A percentile compares a stretch with the other conserved stretches of the same genome.
phyloP scores from a whole-genome alignment of 495 filamentous ascomycete species.

The Bathelium albidoporum region DNA sequence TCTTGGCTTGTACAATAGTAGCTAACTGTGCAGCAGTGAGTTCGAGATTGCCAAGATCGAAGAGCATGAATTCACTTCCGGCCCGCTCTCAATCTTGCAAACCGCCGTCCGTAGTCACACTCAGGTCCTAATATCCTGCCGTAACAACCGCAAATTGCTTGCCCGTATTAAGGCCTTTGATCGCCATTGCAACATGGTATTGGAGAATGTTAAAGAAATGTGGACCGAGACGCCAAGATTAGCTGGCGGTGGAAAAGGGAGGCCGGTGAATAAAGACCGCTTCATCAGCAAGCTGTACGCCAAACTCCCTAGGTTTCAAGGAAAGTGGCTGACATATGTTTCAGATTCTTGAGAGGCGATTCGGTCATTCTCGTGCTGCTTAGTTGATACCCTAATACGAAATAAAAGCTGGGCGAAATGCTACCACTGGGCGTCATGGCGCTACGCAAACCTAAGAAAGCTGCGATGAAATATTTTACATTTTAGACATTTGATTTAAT shows the following conservation, averaged over 20 bases:
- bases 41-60: slow-evolving; percentile 83
- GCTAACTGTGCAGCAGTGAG: slow-evolving; percentile 45
- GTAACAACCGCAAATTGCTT: slow-evolving; percentile 78
- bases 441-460: slow-evolving; percentile 1
- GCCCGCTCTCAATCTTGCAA: slow-evolving; percentile 83
- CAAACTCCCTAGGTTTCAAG: background rate
- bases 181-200: slow-evolving; percentile 95
- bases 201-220: slow-evolving; percentile 99
- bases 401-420: background rate
- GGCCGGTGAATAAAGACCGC: slow-evolving; percentile 91
- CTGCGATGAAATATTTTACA: no score
- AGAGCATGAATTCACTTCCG: slow-evolving; percentile 80
- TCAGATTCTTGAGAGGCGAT: slow-evolving; percentile 87
- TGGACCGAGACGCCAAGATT: slow-evolving; percentile 89
- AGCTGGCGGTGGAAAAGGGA: slow-evolving; percentile 68
- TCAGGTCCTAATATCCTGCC: slow-evolving; percentile 82
- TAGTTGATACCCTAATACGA: slow-evolving; percentile 43
- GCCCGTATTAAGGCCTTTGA: slow-evolving; percentile 81
- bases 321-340: background rate
- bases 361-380: slow-evolving; percentile 87
- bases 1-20: background rate
- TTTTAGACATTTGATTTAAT: no score
- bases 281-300: slow-evolving; percentile 97
- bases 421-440: background rate
- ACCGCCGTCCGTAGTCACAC: slow-evolving; percentile 79